Conservation (phyloP, 768 basidiomycete species). For the Podaxis sp. region DNA sequence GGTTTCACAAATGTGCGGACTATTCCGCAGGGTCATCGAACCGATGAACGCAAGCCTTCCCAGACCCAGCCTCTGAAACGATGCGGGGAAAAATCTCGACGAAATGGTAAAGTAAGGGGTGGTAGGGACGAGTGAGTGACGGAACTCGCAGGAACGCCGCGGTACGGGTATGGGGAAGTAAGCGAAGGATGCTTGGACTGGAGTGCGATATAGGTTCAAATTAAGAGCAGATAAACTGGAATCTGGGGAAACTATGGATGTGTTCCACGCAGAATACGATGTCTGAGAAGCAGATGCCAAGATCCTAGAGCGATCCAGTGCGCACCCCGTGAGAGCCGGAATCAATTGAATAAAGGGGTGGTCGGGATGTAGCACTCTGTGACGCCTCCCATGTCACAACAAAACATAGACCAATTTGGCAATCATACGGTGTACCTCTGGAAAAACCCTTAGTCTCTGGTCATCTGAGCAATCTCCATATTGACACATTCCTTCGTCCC, state of each 20-base stretch:
- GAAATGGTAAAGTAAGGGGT: not conserved
- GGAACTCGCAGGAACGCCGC: not conserved
- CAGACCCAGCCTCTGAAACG: slow-evolving; percentile 17
- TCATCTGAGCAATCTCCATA: slow-evolving; percentile 32
- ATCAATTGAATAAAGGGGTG: not conserved
- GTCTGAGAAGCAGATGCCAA: slow-evolving; percentile 1
- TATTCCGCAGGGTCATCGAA: slow-evolving; percentile 14
- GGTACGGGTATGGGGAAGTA: not conserved
- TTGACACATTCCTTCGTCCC: slow-evolving; percentile 17
- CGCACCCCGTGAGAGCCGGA: slow-evolving; percentile 16
- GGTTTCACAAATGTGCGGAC: slow-evolving; percentile 6
- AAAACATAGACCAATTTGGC: not conserved
- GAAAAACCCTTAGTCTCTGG: slow-evolving; percentile 34
- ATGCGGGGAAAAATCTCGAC: slow-evolving; percentile 4
- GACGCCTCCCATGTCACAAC: not conserved
- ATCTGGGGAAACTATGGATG: not conserved
- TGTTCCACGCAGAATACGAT: not conserved
- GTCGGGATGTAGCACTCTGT: not conserved
- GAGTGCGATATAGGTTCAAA: not conserved
- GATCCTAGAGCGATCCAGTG: slow-evolving; percentile 1
- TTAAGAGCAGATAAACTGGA: not conserved
- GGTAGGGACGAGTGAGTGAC: slow-evolving; percentile 21
- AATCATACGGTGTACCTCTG: slow-evolving; percentile 40
- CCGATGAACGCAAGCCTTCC: not conserved
- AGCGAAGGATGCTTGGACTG: not conserved